phyloP scores from a whole-genome alignment of 352 stramenopile genomes.

The Phytophthora europaea region DNA sequence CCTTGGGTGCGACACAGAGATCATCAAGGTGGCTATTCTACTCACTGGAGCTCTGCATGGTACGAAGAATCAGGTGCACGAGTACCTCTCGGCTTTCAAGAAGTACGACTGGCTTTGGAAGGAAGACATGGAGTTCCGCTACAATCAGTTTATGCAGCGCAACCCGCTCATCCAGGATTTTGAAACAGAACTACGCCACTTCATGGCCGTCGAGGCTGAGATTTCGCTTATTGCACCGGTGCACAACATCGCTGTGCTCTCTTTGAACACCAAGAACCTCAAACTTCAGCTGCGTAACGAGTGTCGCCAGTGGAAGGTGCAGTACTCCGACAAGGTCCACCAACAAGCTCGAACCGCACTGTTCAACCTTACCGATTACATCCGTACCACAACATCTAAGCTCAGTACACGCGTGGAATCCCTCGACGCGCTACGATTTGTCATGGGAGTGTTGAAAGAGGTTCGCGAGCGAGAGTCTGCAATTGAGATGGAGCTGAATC shows the following conservation, averaged over 20 bases:
- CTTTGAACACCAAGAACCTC: slow-evolving; percentile 90
- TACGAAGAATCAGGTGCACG: slow-evolving; percentile 88
- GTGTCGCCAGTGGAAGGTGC: slow-evolving; percentile 87
- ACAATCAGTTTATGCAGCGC: slow-evolving; percentile 87
- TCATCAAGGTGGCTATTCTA: slow-evolving; percentile 90
- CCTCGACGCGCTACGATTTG: slow-evolving; percentile 79
- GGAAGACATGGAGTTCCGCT: slow-evolving; percentile 89
- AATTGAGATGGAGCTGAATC: slow-evolving; percentile 92
- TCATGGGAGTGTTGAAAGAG: slow-evolving; percentile 90
- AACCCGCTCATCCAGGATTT: slow-evolving; percentile 88
- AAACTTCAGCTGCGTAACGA: slow-evolving; percentile 89
- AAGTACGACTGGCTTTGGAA: slow-evolving; percentile 94
- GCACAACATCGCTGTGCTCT: slow-evolving; percentile 89
- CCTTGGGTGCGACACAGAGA: slow-evolving; percentile 88
- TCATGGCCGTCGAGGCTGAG: slow-evolving; percentile 84
- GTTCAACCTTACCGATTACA: slow-evolving; percentile 82
- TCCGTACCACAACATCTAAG: slow-evolving; percentile 79
- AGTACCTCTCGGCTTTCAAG: slow-evolving; percentile 87
- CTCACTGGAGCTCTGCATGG: slow-evolving; percentile 86
- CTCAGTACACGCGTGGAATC: slow-evolving; percentile 73
- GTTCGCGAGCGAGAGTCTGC: slow-evolving; percentile 86
- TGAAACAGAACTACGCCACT: slow-evolving; percentile 81
- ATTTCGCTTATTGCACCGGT: slow-evolving; percentile 84
- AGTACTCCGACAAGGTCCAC: slow-evolving; percentile 88
- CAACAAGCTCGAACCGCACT: slow-evolving; percentile 75